Base-by-base conservation (phyloP, 192 early-diverging fungal genomes). In the Coemansia sp. region DNA sequence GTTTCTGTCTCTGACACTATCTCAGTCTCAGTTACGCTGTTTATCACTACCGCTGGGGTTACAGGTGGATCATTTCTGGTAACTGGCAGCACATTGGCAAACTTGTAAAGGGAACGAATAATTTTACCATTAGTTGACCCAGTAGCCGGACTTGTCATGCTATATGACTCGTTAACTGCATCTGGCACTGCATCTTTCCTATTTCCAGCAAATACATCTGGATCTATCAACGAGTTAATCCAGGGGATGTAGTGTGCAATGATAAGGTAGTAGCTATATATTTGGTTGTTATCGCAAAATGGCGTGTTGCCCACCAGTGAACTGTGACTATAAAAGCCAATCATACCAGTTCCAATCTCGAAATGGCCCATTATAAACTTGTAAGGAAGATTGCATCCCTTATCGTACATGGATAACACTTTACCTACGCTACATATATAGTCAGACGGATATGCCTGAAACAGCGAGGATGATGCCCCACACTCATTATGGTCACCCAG, bases 171-270 rank as follows among this genome's bases (percentile, higher is more conserved):
- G 6, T 5, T 32, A 7, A 32, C 32, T 32, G 5, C 32, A 32
- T 32, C 32, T 0, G 32, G 32, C 6, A 7, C 53, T 14, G 4
- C 14, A 55, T 1, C 5, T 0, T 55, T n/a, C n/a, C 25, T 55
- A 22, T 55, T 55, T 11, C 25, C 53, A 29, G 23, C 35, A 35
- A 1, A 8, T 17, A 65, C 45, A 3, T 11, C 19, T 24, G 47
- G 21, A 14, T 52, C 63, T 22, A 39, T 58, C 8, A 37, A 14
- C 27, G 10, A 22, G 4, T 43, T 23, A 55, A 54, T 54, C 73
- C 67, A 75, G 0, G 66, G 35, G 1, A 75, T 51, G 49, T 75
- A 75, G 60, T 75, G 57, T 41, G 59, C 55, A 15, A 75, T 39
- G 39, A 69, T 43, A 0, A 67, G 62, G 47, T 75, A 75, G 60